Base-by-base conservation (phyloP, 1,139 yeast genomes). In the Ashbya aceris region DNA sequence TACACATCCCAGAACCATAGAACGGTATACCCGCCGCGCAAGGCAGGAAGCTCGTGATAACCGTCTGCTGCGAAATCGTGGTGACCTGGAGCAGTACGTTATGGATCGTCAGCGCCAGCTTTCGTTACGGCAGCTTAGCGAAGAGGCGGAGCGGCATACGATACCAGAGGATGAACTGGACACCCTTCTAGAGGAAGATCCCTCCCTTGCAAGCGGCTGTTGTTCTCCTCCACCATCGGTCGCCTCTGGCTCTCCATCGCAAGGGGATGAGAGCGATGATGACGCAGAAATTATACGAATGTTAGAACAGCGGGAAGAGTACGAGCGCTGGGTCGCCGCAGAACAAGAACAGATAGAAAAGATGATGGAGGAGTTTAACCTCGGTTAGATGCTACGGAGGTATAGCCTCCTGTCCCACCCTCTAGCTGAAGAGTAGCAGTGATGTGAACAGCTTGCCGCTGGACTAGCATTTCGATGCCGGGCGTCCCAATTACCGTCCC, bases 1-100 rank as follows among this genome's bases (percentile, higher is more conserved):
- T 13, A 38, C 44, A 7, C 9, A 33, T 9, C 11, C 34, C 11
- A 43, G 11, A 27, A 30, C 11, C 44, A 35, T 33, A 41, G 39
- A 40, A n/a, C 33, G 38, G 27, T 38, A 35, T 29, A 29, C 28
- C 31, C 36, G 30, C 38, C 47, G 41, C 10, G 26, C 26, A 20
- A 42, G 40, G 30, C 38, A 36, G 43, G 43, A 36, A 31, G 46
- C 41, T 33, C 38, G 45, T 14, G 45, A 48, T 33, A 39, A 37
- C 38, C 43, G 41, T 36, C 40, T 40, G 7, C n/a, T 46, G 27
- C 31, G 40, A n/a, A 41, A 32, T 32, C 48, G 61, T 23, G 58
- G 58, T 27, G 60, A 60, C 4, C 54, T 56, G 59, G 59, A 54
- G 38, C 41, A 46, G 10, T 54, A 53, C 33, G 49, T 56, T 7